A percentile compares a stretch with the other conserved stretches of the same genome.
Evolutionary conservation across 306 rosid species (phyloP).

Genomic region (Vicia villosa): DNA sequence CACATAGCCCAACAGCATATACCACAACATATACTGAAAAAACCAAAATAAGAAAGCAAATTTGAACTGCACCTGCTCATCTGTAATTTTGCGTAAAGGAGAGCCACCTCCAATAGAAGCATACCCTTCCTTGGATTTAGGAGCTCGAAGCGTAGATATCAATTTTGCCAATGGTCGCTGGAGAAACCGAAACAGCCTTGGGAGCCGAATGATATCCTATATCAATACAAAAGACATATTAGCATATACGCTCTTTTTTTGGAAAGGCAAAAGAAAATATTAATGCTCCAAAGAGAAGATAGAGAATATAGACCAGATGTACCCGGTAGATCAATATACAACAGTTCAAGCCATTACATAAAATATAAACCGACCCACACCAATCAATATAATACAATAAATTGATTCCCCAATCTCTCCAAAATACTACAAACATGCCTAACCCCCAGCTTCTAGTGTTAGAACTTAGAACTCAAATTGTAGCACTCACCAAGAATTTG

Average conservation of each 20-base stretch:
- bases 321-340: not conserved
- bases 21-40: slow-evolving; percentile 13
- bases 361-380: not conserved
- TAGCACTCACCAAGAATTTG: not conserved
- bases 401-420: slow-evolving; percentile 1
- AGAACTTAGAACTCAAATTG: not conserved
- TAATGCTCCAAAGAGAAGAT: not conserved
- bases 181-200: slow-evolving; percentile 83
- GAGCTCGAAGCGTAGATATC: slow-evolving; percentile 89
- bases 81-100: slow-evolving; percentile 92
- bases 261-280: not conserved
- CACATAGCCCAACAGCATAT: slow-evolving; percentile 2
- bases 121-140: slow-evolving; percentile 97
- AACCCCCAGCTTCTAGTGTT: not conserved
- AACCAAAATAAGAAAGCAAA: slow-evolving; percentile 4
- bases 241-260: not conserved
- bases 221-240: slow-evolving; percentile 25
- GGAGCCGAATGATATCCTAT: slow-evolving; percentile 97
- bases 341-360: not conserved
- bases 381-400: not conserved
- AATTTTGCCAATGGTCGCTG: slow-evolving; percentile 83
- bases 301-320: not conserved
- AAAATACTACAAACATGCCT: not conserved
- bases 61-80: slow-evolving; percentile 73
- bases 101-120: slow-evolving; percentile 99